A percentile compares a stretch with the other conserved stretches of the same genome.
phyloP scores from a whole-genome alignment of 805 yeast genomes.

The Ascoidea asiatica region DNA sequence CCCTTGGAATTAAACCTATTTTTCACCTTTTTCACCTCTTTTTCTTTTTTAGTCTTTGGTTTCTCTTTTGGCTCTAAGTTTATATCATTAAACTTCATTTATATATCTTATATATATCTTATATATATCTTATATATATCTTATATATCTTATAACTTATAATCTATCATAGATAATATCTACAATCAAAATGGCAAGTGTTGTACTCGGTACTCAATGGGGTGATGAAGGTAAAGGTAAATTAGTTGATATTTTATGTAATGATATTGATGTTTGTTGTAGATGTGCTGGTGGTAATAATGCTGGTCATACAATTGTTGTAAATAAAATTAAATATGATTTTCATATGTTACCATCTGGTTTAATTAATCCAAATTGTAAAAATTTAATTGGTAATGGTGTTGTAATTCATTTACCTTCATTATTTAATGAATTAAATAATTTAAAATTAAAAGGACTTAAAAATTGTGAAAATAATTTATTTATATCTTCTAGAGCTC shows the following conservation, averaged over 20 bases:
- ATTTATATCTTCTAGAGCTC: conserved; percentile 87
- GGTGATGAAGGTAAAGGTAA: conserved; percentile 99
- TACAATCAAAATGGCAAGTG: conserved; percentile 40
- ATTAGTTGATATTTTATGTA: conserved; percentile 89
- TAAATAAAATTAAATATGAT: conserved; percentile 76
- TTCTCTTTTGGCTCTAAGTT: too few relatives aligned
- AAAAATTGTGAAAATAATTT: conserved; percentile 44
- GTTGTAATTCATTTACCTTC: conserved; percentile 95
- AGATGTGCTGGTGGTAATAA: conserved; percentile 98
- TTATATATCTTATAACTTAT: too few relatives aligned
- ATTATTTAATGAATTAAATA: conserved; percentile 74
- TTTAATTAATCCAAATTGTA: conserved; percentile 85
- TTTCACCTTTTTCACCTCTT: too few relatives aligned
- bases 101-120: too few relatives aligned
- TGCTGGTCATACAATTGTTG: conserved; percentile 98
- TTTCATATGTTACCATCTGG: conserved; percentile 99
- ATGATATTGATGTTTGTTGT: conserved; percentile 91
- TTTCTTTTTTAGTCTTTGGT: too few relatives aligned
- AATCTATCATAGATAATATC: too few relatives aligned
- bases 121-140: too few relatives aligned
- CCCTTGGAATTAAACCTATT: too few relatives aligned
- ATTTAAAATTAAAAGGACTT: conserved; percentile 73
- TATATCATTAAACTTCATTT: too few relatives aligned
- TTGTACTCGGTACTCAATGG: conserved; percentile 98
- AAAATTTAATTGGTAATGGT: conserved; percentile 87